Evolutionary conservation across 805 yeast genomes (phyloP), one percentile per base, ranked within the genome.

Genomic region (Metahyphopichia silvanorum): DNA sequence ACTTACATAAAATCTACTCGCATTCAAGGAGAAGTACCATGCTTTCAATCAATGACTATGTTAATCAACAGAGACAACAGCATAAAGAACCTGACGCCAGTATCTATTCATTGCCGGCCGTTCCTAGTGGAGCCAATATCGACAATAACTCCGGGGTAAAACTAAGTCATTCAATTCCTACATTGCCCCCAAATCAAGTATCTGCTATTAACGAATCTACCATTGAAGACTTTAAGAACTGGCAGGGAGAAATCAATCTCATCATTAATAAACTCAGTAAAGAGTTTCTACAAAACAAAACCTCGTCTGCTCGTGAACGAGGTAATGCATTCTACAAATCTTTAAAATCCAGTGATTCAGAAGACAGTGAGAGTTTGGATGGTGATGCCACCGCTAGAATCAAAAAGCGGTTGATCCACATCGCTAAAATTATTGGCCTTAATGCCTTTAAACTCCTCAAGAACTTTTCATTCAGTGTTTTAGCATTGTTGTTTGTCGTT

Each of bases 231-330:
- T 68, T 74, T 38, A 57, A 65, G 25, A 62, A 57, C 29, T 75
- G 81, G 81, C 79, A 74, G 46, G 64, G 62, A 20, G 79, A 74
- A 34, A 69, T 75, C 29, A 75, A 74, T 39, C 43, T 62, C 29
- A 58, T 76, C 6, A 55, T 76, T 33, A 63, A 59, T 38, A 64
- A 66, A 45, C 61, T 76, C 25, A 59, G 71, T 12, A 52, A 60
- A 32, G 79, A 75, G 38, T 45, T 49, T 27, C 27, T 53, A 12
- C 34, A 43, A 13, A 40, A 42, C 14, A 35, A 44, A 23, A 16
- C 25, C 11, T 13, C 30, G 7, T 16, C 18, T 8, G 12, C 16
- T 13, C 18, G 22, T 9, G 17, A 20, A 22, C 20, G 17, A 8
- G 12, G n/a, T 8, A 20, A 27, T 14, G 23, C 32, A 5, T 24